Percentiles rank a stretch among this genome's conserved stretches.
phyloP scores from a whole-genome alignment of 2,329 filamentous ascomycete genomes.

The Arthrobotrys sinensis region DNA sequence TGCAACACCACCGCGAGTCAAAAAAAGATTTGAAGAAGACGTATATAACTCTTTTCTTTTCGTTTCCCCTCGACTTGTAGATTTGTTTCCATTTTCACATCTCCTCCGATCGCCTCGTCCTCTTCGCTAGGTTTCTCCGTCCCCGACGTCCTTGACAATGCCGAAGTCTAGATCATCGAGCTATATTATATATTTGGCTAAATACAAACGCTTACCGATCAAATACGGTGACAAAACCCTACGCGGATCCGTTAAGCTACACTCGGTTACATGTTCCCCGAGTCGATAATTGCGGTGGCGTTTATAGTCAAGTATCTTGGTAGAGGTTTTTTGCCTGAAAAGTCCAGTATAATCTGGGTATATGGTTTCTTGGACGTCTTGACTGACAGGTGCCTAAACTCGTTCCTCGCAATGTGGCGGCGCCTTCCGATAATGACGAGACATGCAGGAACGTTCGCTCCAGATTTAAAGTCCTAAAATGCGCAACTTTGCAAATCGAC shows the following conservation, averaged over 20 bases:
- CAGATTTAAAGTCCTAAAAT: slow-evolving; percentile 11
- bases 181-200: slow-evolving; percentile 2
- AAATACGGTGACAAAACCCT: slow-evolving; percentile 15
- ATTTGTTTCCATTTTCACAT: background rate
- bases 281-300: slow-evolving; percentile 21
- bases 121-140: background rate
- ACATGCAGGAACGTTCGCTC: slow-evolving; percentile 43
- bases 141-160: background rate
- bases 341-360: slow-evolving; percentile 40
- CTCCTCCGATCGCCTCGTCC: background rate
- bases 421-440: slow-evolving; percentile 46
- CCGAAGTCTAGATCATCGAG: background rate
- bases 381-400: slow-evolving; percentile 54
- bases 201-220: slow-evolving; percentile 9
- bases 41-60: background rate
- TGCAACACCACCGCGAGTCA: background rate
- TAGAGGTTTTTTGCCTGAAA: slow-evolving; percentile 43
- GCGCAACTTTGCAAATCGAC: slow-evolving; percentile 7
- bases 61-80: background rate
- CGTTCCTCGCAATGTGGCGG: slow-evolving; percentile 20
- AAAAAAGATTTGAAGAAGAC: background rate
- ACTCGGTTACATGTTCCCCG: slow-evolving; percentile 18
- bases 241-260: slow-evolving; percentile 20
- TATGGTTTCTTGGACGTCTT: slow-evolving; percentile 24
- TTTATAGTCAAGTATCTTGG: slow-evolving; percentile 23